phyloP scores from a whole-genome alignment of 208 protist genomes.

The Leishmania aethiopica region DNA sequence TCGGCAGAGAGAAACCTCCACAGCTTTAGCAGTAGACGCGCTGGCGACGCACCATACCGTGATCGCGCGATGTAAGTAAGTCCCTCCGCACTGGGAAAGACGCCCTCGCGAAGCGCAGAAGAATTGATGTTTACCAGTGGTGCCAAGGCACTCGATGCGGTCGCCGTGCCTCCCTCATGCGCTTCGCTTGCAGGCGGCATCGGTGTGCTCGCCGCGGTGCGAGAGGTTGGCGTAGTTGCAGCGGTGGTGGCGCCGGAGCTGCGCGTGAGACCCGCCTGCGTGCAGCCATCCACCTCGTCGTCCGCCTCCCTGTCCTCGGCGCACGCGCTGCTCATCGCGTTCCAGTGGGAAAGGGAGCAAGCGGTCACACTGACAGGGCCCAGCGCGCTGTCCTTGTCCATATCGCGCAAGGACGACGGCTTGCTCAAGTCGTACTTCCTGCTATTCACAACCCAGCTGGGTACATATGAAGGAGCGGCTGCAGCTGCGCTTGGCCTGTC shows the following conservation, averaged over 20 bases:
- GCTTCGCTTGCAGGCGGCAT: neutral
- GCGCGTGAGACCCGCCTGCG: conserved; percentile 18
- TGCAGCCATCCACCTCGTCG: conserved; percentile 20
- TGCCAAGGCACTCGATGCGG: neutral
- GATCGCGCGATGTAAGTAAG: conserved; percentile 19
- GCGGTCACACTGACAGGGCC: neutral
- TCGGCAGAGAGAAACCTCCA: conserved; percentile 54
- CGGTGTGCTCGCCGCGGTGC: conserved; percentile 14
- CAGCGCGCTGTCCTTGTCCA: neutral
- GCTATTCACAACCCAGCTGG: conserved; percentile 13
- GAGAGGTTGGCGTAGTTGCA: conserved; percentile 10
- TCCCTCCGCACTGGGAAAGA: conserved; percentile 11
- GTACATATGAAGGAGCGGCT: conserved; percentile 9
- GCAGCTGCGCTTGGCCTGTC: neutral
- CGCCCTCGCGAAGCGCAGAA: neutral
- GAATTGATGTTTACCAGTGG: neutral
- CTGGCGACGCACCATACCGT: conserved; percentile 25
- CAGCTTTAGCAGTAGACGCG: conserved; percentile 46
- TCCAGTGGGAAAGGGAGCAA: neutral
- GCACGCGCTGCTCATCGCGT: neutral
- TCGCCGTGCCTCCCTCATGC: neutral
- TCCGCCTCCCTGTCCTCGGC: conserved; percentile 18
- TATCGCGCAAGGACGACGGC: neutral
- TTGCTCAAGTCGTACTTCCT: neutral
- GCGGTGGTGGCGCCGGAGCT: conserved; percentile 13